These are phyloP conservation scores for Cucurbita argyrosperma DNA, from an alignment of 306 rosid genomes.

Conservation along the genomic window DNA sequence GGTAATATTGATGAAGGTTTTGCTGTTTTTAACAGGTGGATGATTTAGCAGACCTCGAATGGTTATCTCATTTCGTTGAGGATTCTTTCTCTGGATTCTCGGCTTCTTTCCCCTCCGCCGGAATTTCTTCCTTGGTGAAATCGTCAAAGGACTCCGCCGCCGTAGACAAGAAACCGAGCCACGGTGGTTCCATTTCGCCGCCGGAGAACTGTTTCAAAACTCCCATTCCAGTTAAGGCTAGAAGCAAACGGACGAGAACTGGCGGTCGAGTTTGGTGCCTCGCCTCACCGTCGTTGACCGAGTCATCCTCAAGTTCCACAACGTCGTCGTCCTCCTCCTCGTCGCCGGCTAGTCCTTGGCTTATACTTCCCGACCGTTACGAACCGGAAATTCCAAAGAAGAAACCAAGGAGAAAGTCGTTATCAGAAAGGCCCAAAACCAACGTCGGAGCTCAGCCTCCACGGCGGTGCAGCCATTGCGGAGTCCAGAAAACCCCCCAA, in stretches of 20 bases:
- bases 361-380: conserved; percentile 9
- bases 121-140: background rate
- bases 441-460: conserved; percentile 16
- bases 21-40: conserved; percentile 28
- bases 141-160: background rate
- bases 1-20: background rate
- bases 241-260: conserved; percentile 58
- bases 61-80: conserved; percentile 86
- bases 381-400: background rate
- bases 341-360: conserved; percentile 35
- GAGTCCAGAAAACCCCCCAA: conserved; percentile 93
- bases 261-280: conserved; percentile 78
- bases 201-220: conserved; percentile 32
- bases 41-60: conserved; percentile 69
- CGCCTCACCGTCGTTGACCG: conserved; percentile 37
- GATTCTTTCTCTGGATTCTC: conserved; percentile 62
- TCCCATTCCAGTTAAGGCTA: conserved; percentile 68
- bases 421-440: conserved; percentile 25
- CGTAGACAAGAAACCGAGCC: background rate
- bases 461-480: conserved; percentile 88
- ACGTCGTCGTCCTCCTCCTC: conserved; percentile 58
- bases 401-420: background rate
- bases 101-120: conserved; percentile 23
- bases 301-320: conserved; percentile 50
- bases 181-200: background rate